phyloP scores from a whole-genome alignment of 2,329 filamentous ascomycete species.

The Dactylellina haptotyla region DNA sequence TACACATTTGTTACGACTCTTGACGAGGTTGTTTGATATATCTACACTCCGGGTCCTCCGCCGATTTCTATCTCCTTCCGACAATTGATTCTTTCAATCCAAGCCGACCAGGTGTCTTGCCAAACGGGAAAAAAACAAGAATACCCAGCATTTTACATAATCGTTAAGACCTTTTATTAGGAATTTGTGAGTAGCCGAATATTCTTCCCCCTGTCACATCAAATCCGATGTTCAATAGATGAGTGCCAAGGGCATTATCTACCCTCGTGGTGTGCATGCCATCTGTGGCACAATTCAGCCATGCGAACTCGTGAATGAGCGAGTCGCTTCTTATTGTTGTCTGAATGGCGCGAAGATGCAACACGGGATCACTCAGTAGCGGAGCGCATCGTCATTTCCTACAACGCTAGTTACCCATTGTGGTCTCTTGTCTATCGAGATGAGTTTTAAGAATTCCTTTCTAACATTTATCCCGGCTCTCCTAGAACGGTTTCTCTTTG shows the following conservation, averaged over 20 bases:
- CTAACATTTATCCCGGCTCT: conserved; percentile 35
- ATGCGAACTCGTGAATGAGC: too few relatives aligned
- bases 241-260: too few relatives aligned
- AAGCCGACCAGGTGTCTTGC: conserved; percentile 48
- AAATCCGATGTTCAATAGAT: neutral
- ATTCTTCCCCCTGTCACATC: neutral
- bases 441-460: neutral
- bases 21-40: conserved; percentile 48
- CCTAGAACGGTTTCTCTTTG: conserved; percentile 47
- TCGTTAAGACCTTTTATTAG: conserved; percentile 37
- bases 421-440: neutral
- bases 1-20: conserved; percentile 51
- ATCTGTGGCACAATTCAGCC: too few relatives aligned
- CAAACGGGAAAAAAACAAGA: conserved; percentile 26
- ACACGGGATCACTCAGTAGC: neutral
- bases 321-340: conserved; percentile 10
- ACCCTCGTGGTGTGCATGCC: too few relatives aligned
- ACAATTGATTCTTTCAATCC: conserved; percentile 36
- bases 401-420: too few relatives aligned
- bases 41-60: conserved; percentile 1
- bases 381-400: neutral
- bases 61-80: neutral
- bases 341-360: neutral
- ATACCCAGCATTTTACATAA: conserved; percentile 26
- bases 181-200: conserved; percentile 30